Conservation (phyloP, 352 stramenopile species). For the Phytophthora brassicae region DNA sequence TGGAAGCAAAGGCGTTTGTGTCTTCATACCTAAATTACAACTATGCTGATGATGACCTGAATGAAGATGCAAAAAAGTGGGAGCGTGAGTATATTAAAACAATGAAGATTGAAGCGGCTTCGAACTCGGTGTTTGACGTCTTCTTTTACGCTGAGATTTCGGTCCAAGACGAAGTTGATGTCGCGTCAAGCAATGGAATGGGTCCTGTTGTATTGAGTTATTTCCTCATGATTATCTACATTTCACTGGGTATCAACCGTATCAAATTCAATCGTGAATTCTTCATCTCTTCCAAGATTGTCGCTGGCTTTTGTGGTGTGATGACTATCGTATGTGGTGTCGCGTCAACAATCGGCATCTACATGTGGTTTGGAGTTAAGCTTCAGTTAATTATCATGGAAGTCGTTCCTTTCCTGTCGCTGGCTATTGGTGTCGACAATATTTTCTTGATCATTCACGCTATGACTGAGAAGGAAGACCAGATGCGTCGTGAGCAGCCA, state of each 20-base stretch:
- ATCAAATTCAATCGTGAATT: constrained; percentile 49
- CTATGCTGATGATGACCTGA: constrained; percentile 50
- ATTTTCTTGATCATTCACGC: constrained; percentile 73
- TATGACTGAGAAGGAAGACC: constrained; percentile 49
- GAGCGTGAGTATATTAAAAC: constrained; percentile 61
- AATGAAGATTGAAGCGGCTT: constrained; percentile 43
- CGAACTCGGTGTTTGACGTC: constrained; percentile 52
- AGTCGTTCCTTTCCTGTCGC: constrained; percentile 64
- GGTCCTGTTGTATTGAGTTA: constrained; percentile 56
- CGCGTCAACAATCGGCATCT: constrained; percentile 59
- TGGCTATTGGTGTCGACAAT: constrained; percentile 72
- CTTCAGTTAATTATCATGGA: constrained; percentile 78
- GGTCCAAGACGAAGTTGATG: constrained; percentile 59
- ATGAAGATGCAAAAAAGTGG: constrained; percentile 53
- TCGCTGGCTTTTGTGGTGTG: constrained; percentile 56
- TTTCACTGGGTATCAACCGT: constrained; percentile 65
- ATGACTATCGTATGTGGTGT: constrained; percentile 63
- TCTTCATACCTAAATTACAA: constrained; percentile 66
- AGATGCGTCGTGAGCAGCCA: constrained; percentile 32
- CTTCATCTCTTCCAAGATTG: constrained; percentile 61
- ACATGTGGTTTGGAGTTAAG: constrained; percentile 60
- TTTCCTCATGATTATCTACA: constrained; percentile 67
- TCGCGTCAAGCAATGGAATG: constrained; percentile 53
- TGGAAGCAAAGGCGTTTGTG: constrained; percentile 49
- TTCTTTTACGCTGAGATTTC: constrained; percentile 66